Evolutionary conservation across 306 rosid genomes (phyloP).

Genomic region (Sindora glabra): DNA sequence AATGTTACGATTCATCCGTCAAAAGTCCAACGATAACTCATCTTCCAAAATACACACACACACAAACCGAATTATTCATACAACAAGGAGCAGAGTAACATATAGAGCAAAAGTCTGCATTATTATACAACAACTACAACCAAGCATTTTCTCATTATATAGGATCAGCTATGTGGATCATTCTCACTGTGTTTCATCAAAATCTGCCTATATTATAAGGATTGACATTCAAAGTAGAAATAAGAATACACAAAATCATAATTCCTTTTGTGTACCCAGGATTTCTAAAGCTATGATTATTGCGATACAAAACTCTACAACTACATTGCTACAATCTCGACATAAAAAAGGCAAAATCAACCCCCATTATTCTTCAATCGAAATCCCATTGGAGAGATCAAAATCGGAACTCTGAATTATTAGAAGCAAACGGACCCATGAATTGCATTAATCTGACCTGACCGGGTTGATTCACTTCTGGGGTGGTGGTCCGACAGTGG

Average conservation of each 20-base stretch:
- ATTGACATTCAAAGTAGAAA: too few species aligned
- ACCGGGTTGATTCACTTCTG: constrained; percentile 32
- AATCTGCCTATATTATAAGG: too few species aligned
- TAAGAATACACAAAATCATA: constrained; percentile 9
- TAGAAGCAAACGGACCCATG: not conserved
- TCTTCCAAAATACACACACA: too few species aligned
- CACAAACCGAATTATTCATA: too few species aligned
- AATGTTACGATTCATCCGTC: not conserved
- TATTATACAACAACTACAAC: too few species aligned
- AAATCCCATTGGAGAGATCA: not conserved
- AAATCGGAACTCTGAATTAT: too few species aligned
- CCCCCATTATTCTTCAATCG: not conserved
- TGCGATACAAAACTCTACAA: constrained; percentile 14
- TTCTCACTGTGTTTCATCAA: too few species aligned
- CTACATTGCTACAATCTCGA: not conserved
- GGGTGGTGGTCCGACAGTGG: constrained; percentile 6
- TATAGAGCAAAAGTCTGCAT: too few species aligned
- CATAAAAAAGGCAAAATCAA: not conserved
- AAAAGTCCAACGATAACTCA: not conserved
- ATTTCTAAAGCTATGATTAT: constrained; percentile 13
- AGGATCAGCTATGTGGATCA: too few species aligned
- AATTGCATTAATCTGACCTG: not conserved
- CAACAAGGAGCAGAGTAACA: not conserved
- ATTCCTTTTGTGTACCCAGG: not conserved
- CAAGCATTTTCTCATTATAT: too few species aligned